Conservation (phyloP, 768 basidiomycete species). For the Phanerodontia chrysosporium region DNA sequence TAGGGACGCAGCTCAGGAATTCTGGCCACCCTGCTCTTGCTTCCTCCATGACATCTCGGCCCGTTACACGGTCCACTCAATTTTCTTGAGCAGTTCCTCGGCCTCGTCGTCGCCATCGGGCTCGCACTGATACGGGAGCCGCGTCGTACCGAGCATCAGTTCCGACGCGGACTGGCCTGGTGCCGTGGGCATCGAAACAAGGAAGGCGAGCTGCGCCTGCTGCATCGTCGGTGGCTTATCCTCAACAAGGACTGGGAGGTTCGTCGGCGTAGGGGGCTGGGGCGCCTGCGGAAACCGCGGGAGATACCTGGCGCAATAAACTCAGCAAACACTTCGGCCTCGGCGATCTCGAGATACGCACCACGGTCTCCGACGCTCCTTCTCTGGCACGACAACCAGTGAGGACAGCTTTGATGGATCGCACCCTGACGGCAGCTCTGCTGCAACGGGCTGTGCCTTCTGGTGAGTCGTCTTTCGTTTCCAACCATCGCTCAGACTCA, state of each 20-base stretch:
- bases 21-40: neutral
- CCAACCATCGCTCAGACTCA: neutral
- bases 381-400: neutral
- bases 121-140: slow-evolving; percentile 1
- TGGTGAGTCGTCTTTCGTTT: neutral
- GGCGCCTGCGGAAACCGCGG: neutral
- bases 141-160: slow-evolving; percentile 5
- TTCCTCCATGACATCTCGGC: neutral
- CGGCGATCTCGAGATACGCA: neutral
- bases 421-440: slow-evolving; percentile 4
- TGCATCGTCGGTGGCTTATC: neutral
- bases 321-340: neutral
- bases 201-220: slow-evolving; percentile 9
- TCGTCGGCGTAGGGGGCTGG: neutral
- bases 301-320: neutral
- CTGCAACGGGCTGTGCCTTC: slow-evolving; percentile 9
- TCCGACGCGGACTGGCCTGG: neutral
- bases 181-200: slow-evolving; percentile 8
- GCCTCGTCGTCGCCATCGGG: slow-evolving; percentile 3
- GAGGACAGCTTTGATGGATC: neutral
- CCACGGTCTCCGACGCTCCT: neutral
- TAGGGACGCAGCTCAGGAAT: neutral
- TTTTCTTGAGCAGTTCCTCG: neutral
- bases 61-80: neutral
- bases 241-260: neutral